Conservation (phyloP, 108 stramenopile genomes). For the Cyclotella baltica region DNA sequence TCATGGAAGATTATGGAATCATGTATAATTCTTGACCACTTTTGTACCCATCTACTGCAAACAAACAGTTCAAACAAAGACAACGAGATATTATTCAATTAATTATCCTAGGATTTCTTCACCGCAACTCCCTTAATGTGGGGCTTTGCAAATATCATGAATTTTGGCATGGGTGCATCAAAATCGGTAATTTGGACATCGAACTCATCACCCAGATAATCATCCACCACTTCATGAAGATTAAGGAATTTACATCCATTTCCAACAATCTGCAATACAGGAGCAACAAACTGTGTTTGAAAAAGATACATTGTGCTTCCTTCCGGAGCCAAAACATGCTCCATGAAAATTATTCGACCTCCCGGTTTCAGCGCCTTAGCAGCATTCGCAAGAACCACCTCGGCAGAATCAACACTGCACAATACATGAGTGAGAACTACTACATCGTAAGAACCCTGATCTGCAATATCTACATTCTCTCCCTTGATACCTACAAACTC, state of each 20-base stretch:
- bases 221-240: conserved; percentile 22
- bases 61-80: no score
- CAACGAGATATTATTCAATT: no score
- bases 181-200: conserved; percentile 24
- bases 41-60: no score
- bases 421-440: conserved; percentile 62
- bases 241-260: conserved; percentile 62
- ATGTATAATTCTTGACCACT: no score
- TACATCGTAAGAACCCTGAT: conserved; percentile 43
- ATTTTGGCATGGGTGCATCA: conserved; percentile 31
- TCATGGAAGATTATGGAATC: no score
- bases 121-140: conserved; percentile 46
- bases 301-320: conserved; percentile 29
- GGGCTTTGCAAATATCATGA: conserved; percentile 33
- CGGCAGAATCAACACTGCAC: conserved; percentile 53
- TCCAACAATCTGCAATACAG: conserved; percentile 48
- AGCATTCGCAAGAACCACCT: conserved; percentile 59
- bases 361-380: conserved; percentile 67
- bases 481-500: conserved; percentile 43
- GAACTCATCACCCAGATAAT: conserved; percentile 24
- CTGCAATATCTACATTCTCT: conserved; percentile 46
- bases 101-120: conserved; percentile 37
- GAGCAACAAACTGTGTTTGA: conserved; percentile 41
- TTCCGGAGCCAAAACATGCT: conserved; percentile 48
- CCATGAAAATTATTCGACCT: conserved; percentile 63